A percentile compares a stretch with the other conserved stretches of the same genome.
Evolutionary conservation across 805 yeast genomes (phyloP).

Genomic region (Candida insectalens): DNA sequence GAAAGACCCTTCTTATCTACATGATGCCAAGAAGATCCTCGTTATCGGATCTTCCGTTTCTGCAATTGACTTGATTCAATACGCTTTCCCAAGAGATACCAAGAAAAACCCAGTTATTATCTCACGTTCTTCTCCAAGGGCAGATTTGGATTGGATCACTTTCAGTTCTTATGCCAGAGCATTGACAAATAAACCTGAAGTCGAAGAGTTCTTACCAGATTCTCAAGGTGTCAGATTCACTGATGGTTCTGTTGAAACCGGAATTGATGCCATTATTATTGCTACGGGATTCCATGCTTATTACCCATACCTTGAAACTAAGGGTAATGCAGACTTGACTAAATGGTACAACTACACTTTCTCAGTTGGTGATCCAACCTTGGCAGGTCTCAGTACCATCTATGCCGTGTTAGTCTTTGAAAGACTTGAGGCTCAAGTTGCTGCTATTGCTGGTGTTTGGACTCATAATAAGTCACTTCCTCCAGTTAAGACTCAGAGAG

Average conservation of each 20-base stretch:
- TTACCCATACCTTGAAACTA: slow-evolving; percentile 27
- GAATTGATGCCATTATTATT: slow-evolving; percentile 31
- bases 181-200: slow-evolving; percentile 11
- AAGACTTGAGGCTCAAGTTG: slow-evolving; percentile 39
- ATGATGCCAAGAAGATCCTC: slow-evolving; percentile 28
- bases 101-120: slow-evolving; percentile 11
- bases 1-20: slow-evolving; percentile 32
- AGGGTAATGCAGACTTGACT: slow-evolving; percentile 9
- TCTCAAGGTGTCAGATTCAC: slow-evolving; percentile 18
- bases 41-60: slow-evolving; percentile 34
- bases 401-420: slow-evolving; percentile 37
- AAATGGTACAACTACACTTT: slow-evolving; percentile 26
- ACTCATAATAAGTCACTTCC: slow-evolving; percentile 32
- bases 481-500: slow-evolving; percentile 26
- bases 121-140: slow-evolving; percentile 9
- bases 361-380: slow-evolving; percentile 31
- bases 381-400: slow-evolving; percentile 31
- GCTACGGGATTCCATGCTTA: slow-evolving; percentile 45
- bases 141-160: slow-evolving; percentile 5
- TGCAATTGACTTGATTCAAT: slow-evolving; percentile 33
- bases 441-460: slow-evolving; percentile 54
- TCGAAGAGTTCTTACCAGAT: slow-evolving; percentile 8
- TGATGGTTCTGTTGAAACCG: slow-evolving; percentile 22
- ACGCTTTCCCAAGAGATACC: slow-evolving; percentile 16
- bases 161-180: slow-evolving; percentile 8